phyloP scores from a whole-genome alignment of 2,329 filamentous ascomycete species.

The Aspergillus arachidicola region DNA sequence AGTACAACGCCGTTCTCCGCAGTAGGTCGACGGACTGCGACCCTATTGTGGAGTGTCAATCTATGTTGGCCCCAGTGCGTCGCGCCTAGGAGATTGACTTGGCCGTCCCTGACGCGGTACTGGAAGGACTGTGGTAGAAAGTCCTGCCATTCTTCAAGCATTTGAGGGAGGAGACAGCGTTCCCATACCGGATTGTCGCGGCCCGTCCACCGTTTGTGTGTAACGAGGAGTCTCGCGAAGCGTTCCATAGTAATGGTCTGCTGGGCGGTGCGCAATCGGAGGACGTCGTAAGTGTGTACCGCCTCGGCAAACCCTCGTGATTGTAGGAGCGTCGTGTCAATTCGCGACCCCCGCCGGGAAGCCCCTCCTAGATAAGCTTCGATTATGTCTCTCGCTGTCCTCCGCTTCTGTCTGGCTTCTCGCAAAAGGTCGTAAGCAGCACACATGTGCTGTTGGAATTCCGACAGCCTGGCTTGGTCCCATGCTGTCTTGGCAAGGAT shows the following conservation, averaged over 20 bases:
- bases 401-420: conserved; percentile 31
- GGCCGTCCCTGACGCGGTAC: conserved; percentile 44
- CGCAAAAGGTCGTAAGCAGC: conserved; percentile 34
- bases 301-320: conserved; percentile 32
- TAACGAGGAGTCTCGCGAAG: conserved; percentile 26
- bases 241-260: conserved; percentile 27
- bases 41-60: conserved; percentile 17
- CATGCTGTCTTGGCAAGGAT: conserved; percentile 35
- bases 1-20: conserved; percentile 15
- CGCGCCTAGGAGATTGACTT: conserved; percentile 40
- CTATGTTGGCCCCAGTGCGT: conserved; percentile 23
- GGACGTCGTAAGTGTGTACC: conserved; percentile 35
- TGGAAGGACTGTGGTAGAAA: conserved; percentile 46
- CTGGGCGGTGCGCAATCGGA: conserved; percentile 33
- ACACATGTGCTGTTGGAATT: conserved; percentile 30
- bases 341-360: background rate
- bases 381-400: conserved; percentile 28
- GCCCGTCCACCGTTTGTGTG: conserved; percentile 22
- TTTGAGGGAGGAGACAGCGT: conserved; percentile 41
- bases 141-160: conserved; percentile 52
- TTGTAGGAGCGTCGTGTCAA: conserved; percentile 20
- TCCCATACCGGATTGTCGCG: conserved; percentile 33
- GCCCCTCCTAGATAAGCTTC: conserved; percentile 25
- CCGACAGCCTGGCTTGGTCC: conserved; percentile 17
- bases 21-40: conserved; percentile 25